A percentile compares a stretch with the other conserved stretches of the same genome.
Conservation (phyloP, 148 eudicot genomes). For the Tetragonia tetragonoides region DNA sequence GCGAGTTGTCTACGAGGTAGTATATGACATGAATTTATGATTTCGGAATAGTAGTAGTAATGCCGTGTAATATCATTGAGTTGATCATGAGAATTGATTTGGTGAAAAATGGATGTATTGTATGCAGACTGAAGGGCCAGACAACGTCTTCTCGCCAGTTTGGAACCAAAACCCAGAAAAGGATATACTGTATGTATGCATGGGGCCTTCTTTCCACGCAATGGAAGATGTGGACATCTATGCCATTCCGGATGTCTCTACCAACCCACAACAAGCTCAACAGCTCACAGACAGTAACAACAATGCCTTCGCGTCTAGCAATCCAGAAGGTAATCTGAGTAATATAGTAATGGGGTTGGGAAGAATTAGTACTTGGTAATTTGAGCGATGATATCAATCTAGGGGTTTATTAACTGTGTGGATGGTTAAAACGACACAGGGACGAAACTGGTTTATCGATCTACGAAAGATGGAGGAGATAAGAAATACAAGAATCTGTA, state of each 20-base stretch:
- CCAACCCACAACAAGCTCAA: neutral
- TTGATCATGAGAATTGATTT: too few relatives aligned
- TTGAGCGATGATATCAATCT: neutral
- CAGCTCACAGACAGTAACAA: neutral
- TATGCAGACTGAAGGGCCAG: neutral
- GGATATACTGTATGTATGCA: slow-evolving; percentile 1
- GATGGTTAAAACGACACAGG: slow-evolving; percentile 2
- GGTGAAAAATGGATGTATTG: too few relatives aligned
- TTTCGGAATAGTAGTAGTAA: too few relatives aligned
- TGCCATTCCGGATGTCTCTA: neutral
- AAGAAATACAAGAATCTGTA: slow-evolving; percentile 19
- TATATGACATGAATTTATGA: too few relatives aligned
- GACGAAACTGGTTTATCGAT: slow-evolving; percentile 17
- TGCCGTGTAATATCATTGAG: too few relatives aligned
- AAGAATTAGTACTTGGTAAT: too few relatives aligned
- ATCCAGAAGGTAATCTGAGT: slow-evolving; percentile 1
- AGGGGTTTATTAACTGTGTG: too few relatives aligned
- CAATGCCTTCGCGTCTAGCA: slow-evolving; percentile 7
- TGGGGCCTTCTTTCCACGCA: neutral
- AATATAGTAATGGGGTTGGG: too few relatives aligned
- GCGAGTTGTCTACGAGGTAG: neutral
- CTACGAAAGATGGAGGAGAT: slow-evolving; percentile 4
- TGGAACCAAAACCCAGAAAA: slow-evolving; percentile 5
- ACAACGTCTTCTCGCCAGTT: neutral
- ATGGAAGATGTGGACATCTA: neutral